Evolutionary conservation across 371 early-diverging fungal genomes (phyloP), one percentile per base, ranked within the genome.

Genomic region (Rhizopus stolonifer): DNA sequence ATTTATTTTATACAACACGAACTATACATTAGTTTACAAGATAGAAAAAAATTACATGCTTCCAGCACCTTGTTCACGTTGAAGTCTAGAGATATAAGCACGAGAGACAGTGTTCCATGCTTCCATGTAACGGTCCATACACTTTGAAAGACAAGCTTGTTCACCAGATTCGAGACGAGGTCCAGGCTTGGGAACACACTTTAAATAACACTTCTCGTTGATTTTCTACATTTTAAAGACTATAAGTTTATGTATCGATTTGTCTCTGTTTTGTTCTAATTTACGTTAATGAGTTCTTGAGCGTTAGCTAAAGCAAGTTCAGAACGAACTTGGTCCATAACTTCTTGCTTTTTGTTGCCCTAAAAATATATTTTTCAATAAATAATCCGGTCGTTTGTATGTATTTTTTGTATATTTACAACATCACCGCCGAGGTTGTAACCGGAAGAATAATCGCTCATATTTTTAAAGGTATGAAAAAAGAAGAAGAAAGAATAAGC

Each of bases 81-180:
- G 87, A 31, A 87, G 76, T 49, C 88, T 80, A 51, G 72, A 69
- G 29, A 89, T 81, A 48, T 90, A 91, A 10, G 89, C 74, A 46
- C 87, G 82, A 31, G 92, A 90, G 31, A 91, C 88, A 31, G 84
- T 75, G 61, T 92, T 90, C 92, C 92, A 92, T 50, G 90, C 83
- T 54, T 89, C 88, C 84, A 92, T 84, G 77, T 89, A 92, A 58
- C 90, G 88, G 61, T 91, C 90, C 83, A 89, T 88, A 79, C 92
- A 92, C 75, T 88, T 86, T 31, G 84, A 79, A 36, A 92, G 68
- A 68, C 88, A 88, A 34, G 80, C 83, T 74, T 87, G 83, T 62
- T 93, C 93, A 44, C 83, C 73, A 52, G 74, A 76, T 55, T 77
- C 80, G 46, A 92, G 74, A 43, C 78, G 76, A 49, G 87, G 26